Evolutionary conservation across 2,329 filamentous ascomycete genomes (phyloP).

Genomic region (Hypoxylon sp.): DNA sequence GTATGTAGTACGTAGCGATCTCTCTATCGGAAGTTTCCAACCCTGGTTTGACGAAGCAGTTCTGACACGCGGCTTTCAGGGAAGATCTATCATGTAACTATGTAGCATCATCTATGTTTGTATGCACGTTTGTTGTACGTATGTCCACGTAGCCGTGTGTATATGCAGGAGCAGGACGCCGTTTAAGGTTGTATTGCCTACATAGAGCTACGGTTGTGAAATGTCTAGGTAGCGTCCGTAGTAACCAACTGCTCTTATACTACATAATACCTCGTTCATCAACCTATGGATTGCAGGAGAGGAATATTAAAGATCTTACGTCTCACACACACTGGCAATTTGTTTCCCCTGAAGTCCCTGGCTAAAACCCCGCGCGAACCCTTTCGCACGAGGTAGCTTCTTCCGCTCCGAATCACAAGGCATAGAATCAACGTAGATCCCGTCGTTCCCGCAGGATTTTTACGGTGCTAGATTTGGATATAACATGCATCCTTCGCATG

Average conservation of each 20-base stretch:
- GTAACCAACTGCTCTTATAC: background rate
- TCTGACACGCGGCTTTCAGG: constrained; percentile 41
- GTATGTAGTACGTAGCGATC: constrained; percentile 1
- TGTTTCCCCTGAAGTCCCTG: constrained; percentile 28
- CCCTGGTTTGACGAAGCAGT: constrained; percentile 22
- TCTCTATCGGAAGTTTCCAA: constrained; percentile 35
- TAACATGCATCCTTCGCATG: constrained; percentile 32
- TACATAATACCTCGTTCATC: constrained; percentile 18
- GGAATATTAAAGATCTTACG: constrained; percentile 40
- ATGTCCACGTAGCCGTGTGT: constrained; percentile 36
- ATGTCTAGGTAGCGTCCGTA: constrained; percentile 17
- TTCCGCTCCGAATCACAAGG: constrained; percentile 12
- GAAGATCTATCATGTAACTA: constrained; percentile 27
- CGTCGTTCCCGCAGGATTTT: constrained; percentile 37
- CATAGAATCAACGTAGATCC: constrained; percentile 7
- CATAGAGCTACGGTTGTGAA: constrained; percentile 23
- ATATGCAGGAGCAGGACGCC: constrained; percentile 35
- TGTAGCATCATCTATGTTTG: constrained; percentile 14
- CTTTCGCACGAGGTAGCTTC: constrained; percentile 1
- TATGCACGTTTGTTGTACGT: constrained; percentile 25
- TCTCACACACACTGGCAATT: constrained; percentile 24
- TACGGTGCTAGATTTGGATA: constrained; percentile 25
- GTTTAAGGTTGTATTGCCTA: constrained; percentile 34
- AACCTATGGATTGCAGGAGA: constrained; percentile 25
- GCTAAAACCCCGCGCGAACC: constrained; percentile 19